These are phyloP conservation scores for Tothia fuscella DNA, from an alignment of 2,329 filamentous ascomycete genomes.

Conservation along the genomic window DNA sequence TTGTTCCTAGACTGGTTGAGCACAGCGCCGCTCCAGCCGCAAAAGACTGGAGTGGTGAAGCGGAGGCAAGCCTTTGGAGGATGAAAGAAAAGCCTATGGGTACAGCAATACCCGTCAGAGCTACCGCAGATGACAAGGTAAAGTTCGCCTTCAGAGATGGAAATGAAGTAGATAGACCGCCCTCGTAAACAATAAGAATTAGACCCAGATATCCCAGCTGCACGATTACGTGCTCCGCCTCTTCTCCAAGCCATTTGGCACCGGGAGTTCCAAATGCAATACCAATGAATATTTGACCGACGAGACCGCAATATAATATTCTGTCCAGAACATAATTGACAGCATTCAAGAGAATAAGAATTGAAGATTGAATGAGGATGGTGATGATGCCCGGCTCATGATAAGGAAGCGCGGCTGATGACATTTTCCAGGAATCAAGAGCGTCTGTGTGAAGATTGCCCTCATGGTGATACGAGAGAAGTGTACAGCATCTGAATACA, in stretches of 20 bases:
- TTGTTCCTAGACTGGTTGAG: slow-evolving; percentile 63
- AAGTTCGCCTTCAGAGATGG: slow-evolving; percentile 47
- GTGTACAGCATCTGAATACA: no score
- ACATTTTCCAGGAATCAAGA: no score
- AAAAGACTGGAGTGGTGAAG: slow-evolving; percentile 51
- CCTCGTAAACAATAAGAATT: slow-evolving; percentile 62
- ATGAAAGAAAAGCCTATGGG: slow-evolving; percentile 57
- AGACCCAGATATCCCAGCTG: slow-evolving; percentile 62
- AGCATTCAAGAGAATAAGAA: slow-evolving; percentile 51
- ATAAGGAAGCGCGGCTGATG: slow-evolving; percentile 40
- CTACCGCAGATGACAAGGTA: slow-evolving; percentile 47
- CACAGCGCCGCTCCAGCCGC: slow-evolving; percentile 62
- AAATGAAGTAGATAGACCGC: slow-evolving; percentile 46
- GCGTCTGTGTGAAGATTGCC: no score
- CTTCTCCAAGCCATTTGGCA: slow-evolving; percentile 42
- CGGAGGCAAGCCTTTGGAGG: slow-evolving; percentile 38
- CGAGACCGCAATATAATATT: slow-evolving; percentile 54
- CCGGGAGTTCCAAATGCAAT: slow-evolving; percentile 59
- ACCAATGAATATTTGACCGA: slow-evolving; percentile 61
- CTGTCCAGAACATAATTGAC: slow-evolving; percentile 46
- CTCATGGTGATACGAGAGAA: no score
- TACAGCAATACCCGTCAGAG: slow-evolving; percentile 49
- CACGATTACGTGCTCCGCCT: slow-evolving; percentile 44
- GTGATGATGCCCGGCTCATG: slow-evolving; percentile 49
- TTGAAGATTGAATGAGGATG: slow-evolving; percentile 48